A percentile compares a stretch with the other conserved stretches of the same genome.
These are phyloP conservation scores for Xylaria nigripes DNA, from an alignment of 495 filamentous ascomycete genomes.

Conservation along the genomic window DNA sequence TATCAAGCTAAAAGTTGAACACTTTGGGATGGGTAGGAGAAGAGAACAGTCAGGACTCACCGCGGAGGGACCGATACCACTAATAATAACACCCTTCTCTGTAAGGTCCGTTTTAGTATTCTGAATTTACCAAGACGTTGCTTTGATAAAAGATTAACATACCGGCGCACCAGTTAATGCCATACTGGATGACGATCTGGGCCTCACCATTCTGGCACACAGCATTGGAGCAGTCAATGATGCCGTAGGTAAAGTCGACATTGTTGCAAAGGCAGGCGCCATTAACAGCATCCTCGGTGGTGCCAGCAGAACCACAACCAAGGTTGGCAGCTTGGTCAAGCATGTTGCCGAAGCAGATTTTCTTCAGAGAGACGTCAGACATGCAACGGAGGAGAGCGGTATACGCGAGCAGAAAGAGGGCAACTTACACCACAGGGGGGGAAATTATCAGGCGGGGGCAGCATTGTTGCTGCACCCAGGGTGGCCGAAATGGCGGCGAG, in stretches of 20 bases:
- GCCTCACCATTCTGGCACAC: conserved; percentile 44
- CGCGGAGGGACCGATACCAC: conserved; percentile 16
- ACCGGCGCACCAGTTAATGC: conserved; percentile 27
- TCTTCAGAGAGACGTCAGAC: conserved; percentile 36
- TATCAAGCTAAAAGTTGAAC: background rate
- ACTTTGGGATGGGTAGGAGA: background rate
- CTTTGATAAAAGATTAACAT: background rate
- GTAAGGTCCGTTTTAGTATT: background rate
- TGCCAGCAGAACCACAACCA: conserved; percentile 40
- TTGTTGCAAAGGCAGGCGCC: conserved; percentile 63
- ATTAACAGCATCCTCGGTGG: conserved; percentile 32
- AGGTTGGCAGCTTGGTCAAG: conserved; percentile 50
- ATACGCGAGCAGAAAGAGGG: background rate
- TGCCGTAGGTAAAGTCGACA: conserved; percentile 59
- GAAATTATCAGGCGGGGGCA: conserved; percentile 20
- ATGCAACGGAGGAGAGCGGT: background rate
- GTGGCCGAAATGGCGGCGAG: conserved; percentile 26
- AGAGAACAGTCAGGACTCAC: conserved; percentile 10
- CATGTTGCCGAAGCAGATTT: conserved; percentile 69
- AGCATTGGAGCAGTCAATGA: conserved; percentile 69
- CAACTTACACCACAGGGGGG: conserved; percentile 36
- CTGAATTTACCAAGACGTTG: background rate
- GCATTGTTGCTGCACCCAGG: conserved; percentile 22
- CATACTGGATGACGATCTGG: conserved; percentile 27
- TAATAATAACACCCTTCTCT: conserved; percentile 19